Evolutionary conservation across 495 filamentous ascomycete genomes (phyloP).

Genomic region (Chlorociboria aeruginascens): DNA sequence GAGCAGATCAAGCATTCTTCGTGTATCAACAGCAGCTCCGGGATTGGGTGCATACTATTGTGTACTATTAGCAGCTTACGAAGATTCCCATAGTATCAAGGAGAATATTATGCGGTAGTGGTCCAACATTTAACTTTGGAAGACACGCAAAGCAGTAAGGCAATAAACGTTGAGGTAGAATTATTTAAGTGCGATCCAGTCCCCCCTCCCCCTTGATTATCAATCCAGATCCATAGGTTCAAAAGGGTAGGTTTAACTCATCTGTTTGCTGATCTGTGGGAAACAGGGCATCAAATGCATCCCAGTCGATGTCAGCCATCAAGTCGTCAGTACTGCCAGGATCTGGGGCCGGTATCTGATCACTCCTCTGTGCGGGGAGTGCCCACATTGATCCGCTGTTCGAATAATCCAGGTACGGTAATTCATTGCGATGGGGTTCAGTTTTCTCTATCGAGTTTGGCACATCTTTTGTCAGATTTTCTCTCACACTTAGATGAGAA

Average conservation of each 20-base stretch:
- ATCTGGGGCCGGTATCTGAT: not conserved
- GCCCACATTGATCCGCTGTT: conserved; percentile 17
- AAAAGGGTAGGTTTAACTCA: not conserved
- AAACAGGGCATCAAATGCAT: conserved; percentile 20
- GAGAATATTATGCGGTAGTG: not conserved
- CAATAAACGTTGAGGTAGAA: too few relatives aligned
- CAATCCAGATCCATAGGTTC: too few relatives aligned
- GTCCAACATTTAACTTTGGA: too few relatives aligned
- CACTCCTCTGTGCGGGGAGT: not conserved
- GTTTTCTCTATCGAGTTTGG: too few relatives aligned
- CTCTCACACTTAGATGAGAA: not conserved
- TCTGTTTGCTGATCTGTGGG: conserved; percentile 11
- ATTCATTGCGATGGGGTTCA: too few relatives aligned
- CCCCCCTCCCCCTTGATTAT: too few relatives aligned
- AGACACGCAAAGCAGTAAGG: too few relatives aligned
- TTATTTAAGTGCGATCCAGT: too few relatives aligned
- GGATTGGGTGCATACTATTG: conserved; percentile 8
- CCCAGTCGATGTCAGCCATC: conserved; percentile 21
- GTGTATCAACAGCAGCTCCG: conserved; percentile 15
- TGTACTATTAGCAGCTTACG: conserved; percentile 14
- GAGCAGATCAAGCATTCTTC: not conserved
- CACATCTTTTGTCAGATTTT: too few relatives aligned
- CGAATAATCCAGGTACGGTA: conserved; percentile 1
- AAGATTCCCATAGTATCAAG: not conserved
- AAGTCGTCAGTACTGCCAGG: conserved; percentile 7